These are phyloP conservation scores for Fusarium setosum DNA, from an alignment of 2,329 filamentous ascomycete species.

Conservation along the genomic window DNA sequence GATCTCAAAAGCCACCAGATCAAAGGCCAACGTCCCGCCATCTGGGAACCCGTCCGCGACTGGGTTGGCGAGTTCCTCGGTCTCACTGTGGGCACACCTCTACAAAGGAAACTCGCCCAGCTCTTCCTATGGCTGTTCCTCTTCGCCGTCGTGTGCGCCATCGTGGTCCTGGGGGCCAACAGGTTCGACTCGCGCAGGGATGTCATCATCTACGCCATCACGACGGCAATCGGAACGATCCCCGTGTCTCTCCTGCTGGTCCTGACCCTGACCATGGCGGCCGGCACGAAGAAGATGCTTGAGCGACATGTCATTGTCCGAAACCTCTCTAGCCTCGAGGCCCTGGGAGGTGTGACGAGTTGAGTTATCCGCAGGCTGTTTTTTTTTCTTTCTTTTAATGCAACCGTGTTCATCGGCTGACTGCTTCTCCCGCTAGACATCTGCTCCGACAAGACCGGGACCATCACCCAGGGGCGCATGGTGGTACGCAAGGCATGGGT, in stretches of 20 bases:
- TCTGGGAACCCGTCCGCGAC: constrained; percentile 5
- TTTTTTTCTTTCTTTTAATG: not conserved
- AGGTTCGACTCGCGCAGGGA: constrained; percentile 49
- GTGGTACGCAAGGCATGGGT: constrained; percentile 46
- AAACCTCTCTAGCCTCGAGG: constrained; percentile 59
- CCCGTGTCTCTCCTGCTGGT: constrained; percentile 58
- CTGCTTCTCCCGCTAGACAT: constrained; percentile 34
- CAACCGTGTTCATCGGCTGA: constrained; percentile 17
- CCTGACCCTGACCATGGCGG: constrained; percentile 66
- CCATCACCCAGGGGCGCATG: constrained; percentile 50
- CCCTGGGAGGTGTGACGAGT: constrained; percentile 61
- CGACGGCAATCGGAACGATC: constrained; percentile 57
- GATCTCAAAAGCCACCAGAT: constrained; percentile 11
- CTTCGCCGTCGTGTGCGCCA: constrained; percentile 31
- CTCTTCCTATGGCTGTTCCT: constrained; percentile 68
- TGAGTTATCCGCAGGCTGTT: constrained; percentile 46
- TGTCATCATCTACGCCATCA: constrained; percentile 53
- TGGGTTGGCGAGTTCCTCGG: constrained; percentile 56
- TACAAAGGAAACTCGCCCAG: constrained; percentile 75
- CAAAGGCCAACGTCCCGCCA: not conserved
- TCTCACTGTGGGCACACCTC: constrained; percentile 68
- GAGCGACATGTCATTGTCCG: constrained; percentile 60
- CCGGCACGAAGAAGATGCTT: constrained; percentile 60
- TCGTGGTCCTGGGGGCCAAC: constrained; percentile 24
- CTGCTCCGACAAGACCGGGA: constrained; percentile 47